Percentiles rank a stretch among this genome's conserved stretches.
Conservation (phyloP, 805 yeast species). For the Zygosaccharomyces kombuchaensis region DNA sequence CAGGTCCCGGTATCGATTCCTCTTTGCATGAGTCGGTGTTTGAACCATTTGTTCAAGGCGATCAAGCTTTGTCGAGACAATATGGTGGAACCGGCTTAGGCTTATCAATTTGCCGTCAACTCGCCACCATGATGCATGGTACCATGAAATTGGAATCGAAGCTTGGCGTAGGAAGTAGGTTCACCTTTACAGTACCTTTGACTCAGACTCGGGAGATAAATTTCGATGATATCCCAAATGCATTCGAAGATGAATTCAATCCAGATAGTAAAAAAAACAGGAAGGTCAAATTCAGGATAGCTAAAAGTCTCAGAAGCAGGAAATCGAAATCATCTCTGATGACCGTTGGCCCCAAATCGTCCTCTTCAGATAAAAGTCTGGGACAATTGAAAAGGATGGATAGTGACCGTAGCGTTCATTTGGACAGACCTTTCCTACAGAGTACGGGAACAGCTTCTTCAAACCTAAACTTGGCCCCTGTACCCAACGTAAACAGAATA, state of each 20-base stretch:
- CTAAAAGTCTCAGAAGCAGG: constrained; percentile 21
- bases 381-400: constrained; percentile 7
- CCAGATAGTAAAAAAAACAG: constrained; percentile 48
- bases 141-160: constrained; percentile 67
- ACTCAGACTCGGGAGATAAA: constrained; percentile 45
- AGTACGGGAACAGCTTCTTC: constrained; percentile 41
- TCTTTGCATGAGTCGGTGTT: constrained; percentile 78
- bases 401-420: constrained; percentile 18
- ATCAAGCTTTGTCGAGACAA: constrained; percentile 83
- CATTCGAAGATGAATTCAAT: constrained; percentile 67
- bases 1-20: constrained; percentile 92
- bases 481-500: constrained; percentile 39
- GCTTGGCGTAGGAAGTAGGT: constrained; percentile 80
- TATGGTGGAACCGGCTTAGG: constrained; percentile 97
- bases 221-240: constrained; percentile 34
- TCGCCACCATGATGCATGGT: constrained; percentile 89
- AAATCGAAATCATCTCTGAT: constrained; percentile 21
- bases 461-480: constrained; percentile 17
- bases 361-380: constrained; percentile 8
- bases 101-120: constrained; percentile 79
- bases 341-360: constrained; percentile 7
- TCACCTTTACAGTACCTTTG: constrained; percentile 74
- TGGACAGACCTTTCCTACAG: constrained; percentile 35
- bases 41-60: constrained; percentile 97
- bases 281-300: constrained; percentile 38